These are phyloP conservation scores for Mycosphaerella arachidis DNA, from an alignment of 2,329 filamentous ascomycete species.

Conservation along the genomic window DNA sequence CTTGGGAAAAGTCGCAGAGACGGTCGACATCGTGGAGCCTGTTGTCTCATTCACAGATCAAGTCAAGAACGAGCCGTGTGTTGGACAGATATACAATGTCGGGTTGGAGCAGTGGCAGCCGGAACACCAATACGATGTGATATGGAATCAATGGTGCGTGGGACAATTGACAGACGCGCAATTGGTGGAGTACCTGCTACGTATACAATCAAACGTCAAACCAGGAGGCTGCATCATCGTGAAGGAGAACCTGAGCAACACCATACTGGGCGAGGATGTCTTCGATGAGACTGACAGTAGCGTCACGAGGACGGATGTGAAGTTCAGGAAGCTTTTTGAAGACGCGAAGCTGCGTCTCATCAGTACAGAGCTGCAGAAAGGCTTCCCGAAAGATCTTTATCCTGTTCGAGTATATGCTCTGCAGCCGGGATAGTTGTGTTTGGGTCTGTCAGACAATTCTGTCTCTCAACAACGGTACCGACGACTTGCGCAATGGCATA, in stretches of 20 bases:
- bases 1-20: slow-evolving; percentile 62
- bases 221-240: slow-evolving; percentile 58
- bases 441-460: not conserved
- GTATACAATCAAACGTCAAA: slow-evolving; percentile 52
- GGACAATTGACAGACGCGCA: slow-evolving; percentile 75
- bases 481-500: not conserved
- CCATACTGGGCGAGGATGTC: slow-evolving; percentile 54
- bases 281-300: slow-evolving; percentile 73
- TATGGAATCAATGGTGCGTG: slow-evolving; percentile 90
- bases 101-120: slow-evolving; percentile 69
- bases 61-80: slow-evolving; percentile 47
- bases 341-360: slow-evolving; percentile 65
- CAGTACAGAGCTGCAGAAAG: slow-evolving; percentile 66
- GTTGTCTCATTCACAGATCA: slow-evolving; percentile 71
- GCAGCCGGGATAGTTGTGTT: slow-evolving; percentile 42
- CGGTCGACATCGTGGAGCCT: slow-evolving; percentile 81
- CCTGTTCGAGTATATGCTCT: slow-evolving; percentile 77
- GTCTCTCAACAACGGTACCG: not conserved
- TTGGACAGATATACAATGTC: slow-evolving; percentile 64
- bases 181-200: slow-evolving; percentile 61
- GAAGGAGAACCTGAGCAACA: slow-evolving; percentile 72
- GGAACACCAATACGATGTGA: slow-evolving; percentile 61
- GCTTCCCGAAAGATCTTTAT: slow-evolving; percentile 64
- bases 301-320: slow-evolving; percentile 71
- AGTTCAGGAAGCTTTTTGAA: slow-evolving; percentile 66